phyloP scores from a whole-genome alignment of 192 early-diverging fungal genomes.

The Jimgerdemannia lactiflua region DNA sequence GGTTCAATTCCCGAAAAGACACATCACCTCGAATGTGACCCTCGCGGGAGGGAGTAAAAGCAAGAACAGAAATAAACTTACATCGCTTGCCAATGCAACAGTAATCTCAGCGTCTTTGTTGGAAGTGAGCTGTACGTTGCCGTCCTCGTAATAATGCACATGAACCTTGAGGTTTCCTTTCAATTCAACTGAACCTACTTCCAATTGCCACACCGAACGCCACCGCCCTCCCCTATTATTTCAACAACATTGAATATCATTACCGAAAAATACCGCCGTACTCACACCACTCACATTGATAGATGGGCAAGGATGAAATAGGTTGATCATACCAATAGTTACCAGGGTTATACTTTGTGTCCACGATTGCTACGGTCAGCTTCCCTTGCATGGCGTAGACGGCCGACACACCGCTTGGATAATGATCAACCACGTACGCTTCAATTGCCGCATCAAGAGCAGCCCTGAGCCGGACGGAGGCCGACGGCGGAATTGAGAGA shows the following conservation, averaged over 20 bases:
- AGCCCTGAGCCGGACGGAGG: constrained; percentile 7
- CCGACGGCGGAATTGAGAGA: no score
- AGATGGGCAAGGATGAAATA: no score
- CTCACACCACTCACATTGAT: no score
- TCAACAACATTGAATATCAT: constrained; percentile 44
- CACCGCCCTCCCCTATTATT: constrained; percentile 61
- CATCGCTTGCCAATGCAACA: no score
- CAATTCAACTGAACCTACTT: constrained; percentile 53
- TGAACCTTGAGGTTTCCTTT: constrained; percentile 73
- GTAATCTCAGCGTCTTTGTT: constrained; percentile 62
- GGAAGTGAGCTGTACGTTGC: constrained; percentile 94
- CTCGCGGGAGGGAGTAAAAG: no score
- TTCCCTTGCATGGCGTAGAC: constrained; percentile 59
- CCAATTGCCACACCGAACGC: constrained; percentile 79
- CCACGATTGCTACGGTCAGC: constrained; percentile 68
- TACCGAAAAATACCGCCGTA: constrained; percentile 46
- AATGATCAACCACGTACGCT: constrained; percentile 77
- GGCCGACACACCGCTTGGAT: constrained; percentile 65
- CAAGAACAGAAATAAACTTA: no score
- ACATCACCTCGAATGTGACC: no score
- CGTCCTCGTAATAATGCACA: constrained; percentile 99
- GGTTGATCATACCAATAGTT: constrained; percentile 85
- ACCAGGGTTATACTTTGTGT: constrained; percentile 87
- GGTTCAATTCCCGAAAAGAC: no score
- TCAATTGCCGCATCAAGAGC: constrained; percentile 74